Percentiles rank a stretch among this genome's conserved stretches.
Conservation (phyloP, 148 eudicot species). For the Camellia granthamiana region DNA sequence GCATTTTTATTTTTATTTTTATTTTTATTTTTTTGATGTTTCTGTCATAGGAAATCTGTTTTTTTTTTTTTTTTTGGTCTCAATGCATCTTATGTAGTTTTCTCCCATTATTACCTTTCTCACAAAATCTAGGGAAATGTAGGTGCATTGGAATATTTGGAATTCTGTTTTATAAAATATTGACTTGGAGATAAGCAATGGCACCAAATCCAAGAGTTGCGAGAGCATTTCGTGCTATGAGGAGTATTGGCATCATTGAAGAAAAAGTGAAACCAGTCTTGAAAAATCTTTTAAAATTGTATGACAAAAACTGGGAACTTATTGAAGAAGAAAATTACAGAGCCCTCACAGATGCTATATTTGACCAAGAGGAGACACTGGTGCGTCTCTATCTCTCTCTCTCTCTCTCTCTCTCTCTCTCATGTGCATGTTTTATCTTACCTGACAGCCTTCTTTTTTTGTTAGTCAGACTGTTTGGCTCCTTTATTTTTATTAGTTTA, state of each 20-base stretch:
- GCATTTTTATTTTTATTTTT: not conserved
- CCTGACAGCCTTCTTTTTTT: not conserved
- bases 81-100: not conserved
- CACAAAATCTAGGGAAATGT: not conserved
- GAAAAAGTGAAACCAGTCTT: conserved; percentile 67
- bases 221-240: conserved; percentile 69
- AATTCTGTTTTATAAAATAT: not conserved
- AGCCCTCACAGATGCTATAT: conserved; percentile 77
- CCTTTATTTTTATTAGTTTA: not conserved
- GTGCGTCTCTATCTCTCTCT: not conserved
- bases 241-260: conserved; percentile 55
- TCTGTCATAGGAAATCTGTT: not conserved
- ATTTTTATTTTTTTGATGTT: not conserved
- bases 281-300: conserved; percentile 41
- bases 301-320: no score
- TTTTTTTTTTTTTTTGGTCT: not conserved
- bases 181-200: conserved; percentile 30
- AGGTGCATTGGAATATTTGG: conserved; percentile 3
- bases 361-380: conserved; percentile 32
- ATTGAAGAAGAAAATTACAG: conserved; percentile 70
- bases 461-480: conserved; percentile 10
- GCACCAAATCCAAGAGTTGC: conserved; percentile 48
- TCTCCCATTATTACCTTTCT: not conserved
- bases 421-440: not conserved
- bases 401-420: no score